These are phyloP conservation scores for Trichosporon sp. DNA, from an alignment of 1,284 basidiomycete species.

Conservation along the genomic window DNA sequence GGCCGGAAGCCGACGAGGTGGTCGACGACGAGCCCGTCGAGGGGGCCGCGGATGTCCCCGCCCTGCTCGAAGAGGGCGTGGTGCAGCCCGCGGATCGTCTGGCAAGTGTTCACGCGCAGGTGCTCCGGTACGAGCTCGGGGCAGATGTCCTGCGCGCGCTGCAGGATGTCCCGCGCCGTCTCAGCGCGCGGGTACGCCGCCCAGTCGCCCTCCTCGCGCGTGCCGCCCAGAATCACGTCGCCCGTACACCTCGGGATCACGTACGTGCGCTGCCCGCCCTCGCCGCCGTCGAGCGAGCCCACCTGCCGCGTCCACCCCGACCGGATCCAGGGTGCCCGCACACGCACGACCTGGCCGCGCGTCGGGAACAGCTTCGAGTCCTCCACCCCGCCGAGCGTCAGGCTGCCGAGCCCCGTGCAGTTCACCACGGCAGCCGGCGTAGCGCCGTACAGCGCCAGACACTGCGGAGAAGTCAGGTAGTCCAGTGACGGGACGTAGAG, in stretches of 20 bases:
- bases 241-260: constrained; percentile 45
- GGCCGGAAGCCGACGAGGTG: constrained; percentile 44
- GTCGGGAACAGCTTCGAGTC: constrained; percentile 55
- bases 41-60: background rate
- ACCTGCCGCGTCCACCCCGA: constrained; percentile 44
- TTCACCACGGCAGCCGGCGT: constrained; percentile 59
- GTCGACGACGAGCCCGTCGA: constrained; percentile 23
- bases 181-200: constrained; percentile 32
- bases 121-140: constrained; percentile 29
- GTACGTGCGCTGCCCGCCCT: constrained; percentile 47
- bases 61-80: background rate
- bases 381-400: constrained; percentile 53
- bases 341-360: constrained; percentile 56
- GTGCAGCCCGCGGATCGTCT: background rate
- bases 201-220: constrained; percentile 45
- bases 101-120: background rate
- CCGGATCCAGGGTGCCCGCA: constrained; percentile 51
- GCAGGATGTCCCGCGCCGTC: constrained; percentile 34
- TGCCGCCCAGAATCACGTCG: constrained; percentile 48
- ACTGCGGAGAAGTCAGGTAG: constrained; percentile 16
- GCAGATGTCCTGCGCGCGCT: constrained; percentile 39
- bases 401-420: constrained; percentile 60
- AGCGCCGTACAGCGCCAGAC: constrained; percentile 14
- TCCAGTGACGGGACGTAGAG: constrained; percentile 25
- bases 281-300: constrained; percentile 37